A percentile compares a stretch with the other conserved stretches of the same genome.
These are phyloP conservation scores for Prinsepia uniflora DNA, from an alignment of 306 rosid genomes.

Conservation along the genomic window DNA sequence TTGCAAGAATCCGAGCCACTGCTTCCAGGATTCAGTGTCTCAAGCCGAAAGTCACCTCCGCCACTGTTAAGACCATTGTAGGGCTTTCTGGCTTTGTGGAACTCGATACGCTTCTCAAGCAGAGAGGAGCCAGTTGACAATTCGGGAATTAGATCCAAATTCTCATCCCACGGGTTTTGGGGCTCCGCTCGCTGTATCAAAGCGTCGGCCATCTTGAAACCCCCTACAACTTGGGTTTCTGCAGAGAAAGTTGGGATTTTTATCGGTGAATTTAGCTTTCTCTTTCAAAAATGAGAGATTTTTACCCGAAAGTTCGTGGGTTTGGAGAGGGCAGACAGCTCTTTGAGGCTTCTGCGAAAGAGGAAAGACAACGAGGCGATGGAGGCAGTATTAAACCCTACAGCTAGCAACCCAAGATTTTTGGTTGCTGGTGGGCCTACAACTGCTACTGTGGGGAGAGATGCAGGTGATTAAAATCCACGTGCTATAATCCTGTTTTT, in stretches of 20 bases:
- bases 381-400: constrained; percentile 72
- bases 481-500: not conserved
- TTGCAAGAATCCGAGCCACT: constrained; percentile 29
- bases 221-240: not conserved
- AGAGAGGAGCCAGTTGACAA: constrained; percentile 20
- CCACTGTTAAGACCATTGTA: constrained; percentile 51
- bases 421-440: constrained; percentile 12
- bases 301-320: not conserved
- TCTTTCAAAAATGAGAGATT: not conserved
- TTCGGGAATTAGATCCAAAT: constrained; percentile 22
- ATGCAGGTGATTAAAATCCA: constrained; percentile 1
- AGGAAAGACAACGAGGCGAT: not conserved
- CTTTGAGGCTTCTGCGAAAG: constrained; percentile 46
- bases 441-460: not conserved
- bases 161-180: constrained; percentile 11
- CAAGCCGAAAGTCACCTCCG: constrained; percentile 54
- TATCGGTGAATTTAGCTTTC: not conserved
- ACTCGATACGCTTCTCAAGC: constrained; percentile 45
- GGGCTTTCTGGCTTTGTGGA: constrained; percentile 46
- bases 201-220: constrained; percentile 34
- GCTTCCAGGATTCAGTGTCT: constrained; percentile 66
- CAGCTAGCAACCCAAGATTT: constrained; percentile 21
- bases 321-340: constrained; percentile 25
- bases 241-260: not conserved
- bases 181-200: constrained; percentile 16